These are phyloP conservation scores for Ceratorhiza oryzae-sativae DNA, from an alignment of 1,284 basidiomycete genomes.

Conservation along the genomic window DNA sequence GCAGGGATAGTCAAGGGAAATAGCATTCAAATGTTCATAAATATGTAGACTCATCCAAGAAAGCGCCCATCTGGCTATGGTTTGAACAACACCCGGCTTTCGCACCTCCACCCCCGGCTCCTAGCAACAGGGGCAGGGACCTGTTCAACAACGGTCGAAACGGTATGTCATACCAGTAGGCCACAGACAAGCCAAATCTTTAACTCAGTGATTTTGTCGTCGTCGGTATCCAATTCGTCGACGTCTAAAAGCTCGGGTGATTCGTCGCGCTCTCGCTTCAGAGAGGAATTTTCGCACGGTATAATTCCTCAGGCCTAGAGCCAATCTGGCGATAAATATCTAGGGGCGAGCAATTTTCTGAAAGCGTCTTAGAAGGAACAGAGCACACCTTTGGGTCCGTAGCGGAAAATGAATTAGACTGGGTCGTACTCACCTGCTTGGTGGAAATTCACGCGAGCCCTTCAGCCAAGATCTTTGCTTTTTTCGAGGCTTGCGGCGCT, in stretches of 20 bases:
- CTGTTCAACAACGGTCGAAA: neutral
- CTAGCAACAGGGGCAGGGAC: neutral
- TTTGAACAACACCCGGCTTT: neutral
- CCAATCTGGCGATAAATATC: too few species aligned
- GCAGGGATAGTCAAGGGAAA: too few species aligned
- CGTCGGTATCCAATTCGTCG: conserved; percentile 15
- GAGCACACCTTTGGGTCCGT: neutral
- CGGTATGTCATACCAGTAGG: neutral
- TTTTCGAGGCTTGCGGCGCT: neutral
- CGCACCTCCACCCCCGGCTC: neutral
- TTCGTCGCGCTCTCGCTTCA: neutral
- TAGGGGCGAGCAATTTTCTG: too few species aligned
- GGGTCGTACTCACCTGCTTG: too few species aligned
- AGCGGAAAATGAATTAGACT: neutral
- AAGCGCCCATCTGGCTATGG: too few species aligned
- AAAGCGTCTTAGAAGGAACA: neutral
- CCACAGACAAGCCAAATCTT: neutral
- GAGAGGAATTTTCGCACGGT: neutral
- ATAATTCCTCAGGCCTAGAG: conserved; percentile 5
- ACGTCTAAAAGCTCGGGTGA: conserved; percentile 9
- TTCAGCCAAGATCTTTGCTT: neutral
- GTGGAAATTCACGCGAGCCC: too few species aligned
- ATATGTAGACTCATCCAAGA: too few species aligned
- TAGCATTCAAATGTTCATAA: too few species aligned
- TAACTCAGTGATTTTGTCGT: conserved; percentile 2